These are phyloP conservation scores for Apiospora kogelbergensis DNA, from an alignment of 2,329 filamentous ascomycete genomes.

Conservation along the genomic window DNA sequence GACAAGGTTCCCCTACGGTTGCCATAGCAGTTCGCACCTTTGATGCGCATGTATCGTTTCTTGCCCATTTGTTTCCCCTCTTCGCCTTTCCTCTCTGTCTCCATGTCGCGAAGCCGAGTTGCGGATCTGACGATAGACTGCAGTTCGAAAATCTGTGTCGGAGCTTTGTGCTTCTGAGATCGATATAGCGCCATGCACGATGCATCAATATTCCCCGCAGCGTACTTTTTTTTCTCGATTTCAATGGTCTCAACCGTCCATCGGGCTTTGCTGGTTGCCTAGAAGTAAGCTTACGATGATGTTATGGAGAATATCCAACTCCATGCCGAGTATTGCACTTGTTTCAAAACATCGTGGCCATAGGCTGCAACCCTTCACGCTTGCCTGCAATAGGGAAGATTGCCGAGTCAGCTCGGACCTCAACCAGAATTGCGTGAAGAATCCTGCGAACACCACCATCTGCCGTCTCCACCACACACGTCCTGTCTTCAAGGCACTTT, in stretches of 20 bases:
- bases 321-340: not conserved
- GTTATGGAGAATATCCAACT: not conserved
- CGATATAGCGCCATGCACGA: not conserved
- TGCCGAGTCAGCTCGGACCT: not conserved
- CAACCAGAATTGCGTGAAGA: not conserved
- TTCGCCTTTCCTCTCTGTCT: not conserved
- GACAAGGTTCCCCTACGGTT: not conserved
- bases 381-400: not conserved
- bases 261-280: not conserved
- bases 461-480: not conserved
- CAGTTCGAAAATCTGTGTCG: too few species aligned
- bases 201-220: not conserved
- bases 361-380: not conserved
- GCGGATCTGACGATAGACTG: not conserved
- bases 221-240: constrained; percentile 4
- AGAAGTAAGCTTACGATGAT: not conserved
- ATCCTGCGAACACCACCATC: not conserved
- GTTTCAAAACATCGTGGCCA: not conserved
- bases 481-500: not conserved
- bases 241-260: not conserved
- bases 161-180: too few species aligned
- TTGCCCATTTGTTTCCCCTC: not conserved
- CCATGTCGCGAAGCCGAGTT: not conserved
- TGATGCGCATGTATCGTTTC: not conserved
- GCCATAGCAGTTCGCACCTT: too few species aligned